phyloP scores from a whole-genome alignment of 345 rosid genomes.

The Carallia pectinifolia region DNA sequence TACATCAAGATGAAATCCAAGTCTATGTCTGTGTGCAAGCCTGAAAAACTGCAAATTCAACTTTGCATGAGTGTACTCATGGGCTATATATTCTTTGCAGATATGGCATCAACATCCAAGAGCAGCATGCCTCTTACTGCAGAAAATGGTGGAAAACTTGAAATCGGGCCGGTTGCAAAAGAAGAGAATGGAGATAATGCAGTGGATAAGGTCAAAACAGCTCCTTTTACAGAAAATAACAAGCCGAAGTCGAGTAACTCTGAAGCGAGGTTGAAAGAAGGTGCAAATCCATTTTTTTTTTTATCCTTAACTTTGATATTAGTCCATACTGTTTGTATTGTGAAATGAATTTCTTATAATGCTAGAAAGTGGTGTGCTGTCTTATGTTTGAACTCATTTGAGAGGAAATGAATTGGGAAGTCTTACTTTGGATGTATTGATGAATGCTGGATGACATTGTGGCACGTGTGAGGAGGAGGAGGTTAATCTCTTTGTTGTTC shows the following conservation, averaged over 20 bases:
- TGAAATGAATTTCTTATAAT: neutral
- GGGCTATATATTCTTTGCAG: slow-evolving; percentile 3
- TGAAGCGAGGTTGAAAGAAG: slow-evolving; percentile 69
- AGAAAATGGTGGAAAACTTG: slow-evolving; percentile 29
- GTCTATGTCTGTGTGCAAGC: no score
- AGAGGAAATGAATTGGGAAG: neutral
- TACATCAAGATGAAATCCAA: no score
- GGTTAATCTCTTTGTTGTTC: neutral
- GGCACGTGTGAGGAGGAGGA: neutral
- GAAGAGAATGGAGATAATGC: slow-evolving; percentile 27
- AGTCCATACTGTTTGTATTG: neutral
- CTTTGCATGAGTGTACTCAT: no score
- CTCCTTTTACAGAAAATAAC: slow-evolving; percentile 31
- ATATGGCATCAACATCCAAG: slow-evolving; percentile 32
- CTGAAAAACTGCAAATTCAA: no score
- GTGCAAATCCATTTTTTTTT: slow-evolving; percentile 30
- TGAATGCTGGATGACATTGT: neutral
- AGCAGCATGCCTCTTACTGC: slow-evolving; percentile 25
- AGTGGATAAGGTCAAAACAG: slow-evolving; percentile 27
- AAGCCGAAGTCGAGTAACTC: slow-evolving; percentile 60
- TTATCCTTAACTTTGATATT: slow-evolving; percentile 9
- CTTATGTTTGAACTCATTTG: neutral
- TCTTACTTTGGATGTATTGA: neutral
- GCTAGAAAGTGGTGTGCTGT: neutral
- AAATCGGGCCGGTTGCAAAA: slow-evolving; percentile 21